Conservation (phyloP, 768 basidiomycete species). For the Suillus spraguei region DNA sequence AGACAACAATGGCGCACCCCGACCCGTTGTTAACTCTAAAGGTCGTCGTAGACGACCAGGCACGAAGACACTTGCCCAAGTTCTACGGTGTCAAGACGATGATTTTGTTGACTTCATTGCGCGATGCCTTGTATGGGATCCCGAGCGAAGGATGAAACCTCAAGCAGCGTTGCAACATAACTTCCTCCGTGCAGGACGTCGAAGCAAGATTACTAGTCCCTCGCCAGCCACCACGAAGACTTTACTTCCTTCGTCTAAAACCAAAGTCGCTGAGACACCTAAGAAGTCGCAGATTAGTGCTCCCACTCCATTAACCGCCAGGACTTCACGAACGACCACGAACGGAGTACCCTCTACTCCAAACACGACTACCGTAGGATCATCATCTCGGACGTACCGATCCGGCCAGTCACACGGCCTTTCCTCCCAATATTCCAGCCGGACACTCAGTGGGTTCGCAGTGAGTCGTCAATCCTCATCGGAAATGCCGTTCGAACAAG, state of each 20-base stretch:
- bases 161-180: conserved; percentile 91
- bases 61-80: conserved; percentile 86
- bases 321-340: conserved; percentile 57
- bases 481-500: conserved; percentile 36
- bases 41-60: conserved; percentile 91
- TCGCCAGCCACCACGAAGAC: conserved; percentile 51
- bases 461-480: conserved; percentile 49
- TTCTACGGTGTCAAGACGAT: conserved; percentile 91
- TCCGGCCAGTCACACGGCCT: conserved; percentile 70
- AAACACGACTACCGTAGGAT: conserved; percentile 56
- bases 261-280: conserved; percentile 69
- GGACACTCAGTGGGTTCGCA: conserved; percentile 70
- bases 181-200: conserved; percentile 74
- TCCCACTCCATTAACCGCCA: conserved; percentile 84
- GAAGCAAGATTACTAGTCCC: conserved; percentile 47
- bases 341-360: conserved; percentile 62
- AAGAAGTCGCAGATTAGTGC: conserved; percentile 91
- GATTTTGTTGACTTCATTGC: conserved; percentile 96
- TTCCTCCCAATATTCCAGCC: conserved; percentile 74
- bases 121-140: conserved; percentile 98
- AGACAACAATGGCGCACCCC: conserved; percentile 94
- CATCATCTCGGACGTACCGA: conserved; percentile 67
- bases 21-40: conserved; percentile 95
- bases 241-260: conserved; percentile 58
- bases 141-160: conserved; percentile 93